Evolutionary conservation across 345 rosid genomes (phyloP).

Genomic region (Lepidium africanum): DNA sequence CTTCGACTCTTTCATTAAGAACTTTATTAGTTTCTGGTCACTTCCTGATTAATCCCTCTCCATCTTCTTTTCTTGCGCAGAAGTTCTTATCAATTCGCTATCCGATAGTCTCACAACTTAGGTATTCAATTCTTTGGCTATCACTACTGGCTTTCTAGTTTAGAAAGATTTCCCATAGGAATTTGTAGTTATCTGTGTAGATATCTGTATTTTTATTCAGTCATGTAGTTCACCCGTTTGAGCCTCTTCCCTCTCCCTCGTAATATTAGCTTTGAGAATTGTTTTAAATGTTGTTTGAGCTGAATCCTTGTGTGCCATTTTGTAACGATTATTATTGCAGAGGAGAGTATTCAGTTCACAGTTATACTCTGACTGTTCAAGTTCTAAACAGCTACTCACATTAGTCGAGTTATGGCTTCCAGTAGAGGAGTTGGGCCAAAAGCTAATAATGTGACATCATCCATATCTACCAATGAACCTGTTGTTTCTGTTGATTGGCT

Average conservation of each 20-base stretch:
- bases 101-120: not conserved
- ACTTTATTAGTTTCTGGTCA: slow-evolving; percentile 26
- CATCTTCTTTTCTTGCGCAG: slow-evolving; percentile 15
- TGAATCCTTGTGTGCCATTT: not conserved
- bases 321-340: slow-evolving; percentile 28
- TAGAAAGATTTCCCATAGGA: not conserved
- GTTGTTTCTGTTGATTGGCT: slow-evolving; percentile 97
- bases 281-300: not conserved
- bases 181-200: not conserved
- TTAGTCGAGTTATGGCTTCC: slow-evolving; percentile 50
- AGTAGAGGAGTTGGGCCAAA: slow-evolving; percentile 27
- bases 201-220: not conserved
- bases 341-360: slow-evolving; percentile 30
- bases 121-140: not conserved
- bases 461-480: slow-evolving; percentile 50
- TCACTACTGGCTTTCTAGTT: not conserved
- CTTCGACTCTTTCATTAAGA: slow-evolving; percentile 35
- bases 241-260: not conserved
- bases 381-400: slow-evolving; percentile 24
- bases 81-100: slow-evolving; percentile 6
- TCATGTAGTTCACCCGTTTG: not conserved
- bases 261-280: not conserved
- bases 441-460: slow-evolving; percentile 38
- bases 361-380: slow-evolving; percentile 10
- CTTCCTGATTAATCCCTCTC: slow-evolving; percentile 28